phyloP scores from a whole-genome alignment of 192 early-diverging fungal genomes.

The Mortierella claussenii region DNA sequence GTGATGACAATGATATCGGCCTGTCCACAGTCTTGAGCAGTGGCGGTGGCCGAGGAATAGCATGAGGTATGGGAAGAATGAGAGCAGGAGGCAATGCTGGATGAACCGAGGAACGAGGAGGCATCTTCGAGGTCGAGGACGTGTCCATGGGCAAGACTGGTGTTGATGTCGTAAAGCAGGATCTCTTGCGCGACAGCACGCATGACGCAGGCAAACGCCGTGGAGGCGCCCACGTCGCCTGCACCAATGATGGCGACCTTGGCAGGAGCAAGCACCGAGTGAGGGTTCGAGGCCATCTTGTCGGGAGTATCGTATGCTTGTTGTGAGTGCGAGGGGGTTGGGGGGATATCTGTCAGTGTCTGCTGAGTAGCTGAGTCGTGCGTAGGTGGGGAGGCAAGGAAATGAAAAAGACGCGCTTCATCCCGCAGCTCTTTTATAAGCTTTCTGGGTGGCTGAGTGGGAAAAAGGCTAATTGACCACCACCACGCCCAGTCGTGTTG shows the following conservation, averaged over 20 bases:
- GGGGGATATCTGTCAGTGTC: no score
- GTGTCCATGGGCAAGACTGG: conserved; percentile 73
- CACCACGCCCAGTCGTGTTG: no score
- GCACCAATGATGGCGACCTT: conserved; percentile 75
- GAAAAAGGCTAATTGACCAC: no score
- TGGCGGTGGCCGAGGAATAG: conserved; percentile 19
- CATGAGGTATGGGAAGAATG: background rate
- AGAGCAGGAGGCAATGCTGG: conserved; percentile 48
- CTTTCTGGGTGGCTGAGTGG: no score
- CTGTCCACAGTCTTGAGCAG: conserved; percentile 77
- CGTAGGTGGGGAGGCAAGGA: no score
- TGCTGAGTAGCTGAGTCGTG: no score
- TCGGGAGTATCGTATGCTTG: no score
- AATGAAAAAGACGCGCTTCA: no score
- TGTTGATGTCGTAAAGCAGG: conserved; percentile 72
- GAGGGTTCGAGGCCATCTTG: background rate
- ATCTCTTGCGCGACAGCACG: conserved; percentile 71
- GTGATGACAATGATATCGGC: conserved; percentile 83
- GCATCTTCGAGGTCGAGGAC: conserved; percentile 80
- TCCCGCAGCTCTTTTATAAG: no score
- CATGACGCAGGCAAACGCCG: conserved; percentile 75
- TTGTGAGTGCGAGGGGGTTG: no score
- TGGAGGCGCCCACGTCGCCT: conserved; percentile 77
- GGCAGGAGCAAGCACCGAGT: background rate
- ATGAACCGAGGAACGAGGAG: conserved; percentile 70